Evolutionary conservation across 2,329 filamentous ascomycete species (phyloP), one percentile per base, ranked within the genome.

Genomic region (Fusarium papillatum): DNA sequence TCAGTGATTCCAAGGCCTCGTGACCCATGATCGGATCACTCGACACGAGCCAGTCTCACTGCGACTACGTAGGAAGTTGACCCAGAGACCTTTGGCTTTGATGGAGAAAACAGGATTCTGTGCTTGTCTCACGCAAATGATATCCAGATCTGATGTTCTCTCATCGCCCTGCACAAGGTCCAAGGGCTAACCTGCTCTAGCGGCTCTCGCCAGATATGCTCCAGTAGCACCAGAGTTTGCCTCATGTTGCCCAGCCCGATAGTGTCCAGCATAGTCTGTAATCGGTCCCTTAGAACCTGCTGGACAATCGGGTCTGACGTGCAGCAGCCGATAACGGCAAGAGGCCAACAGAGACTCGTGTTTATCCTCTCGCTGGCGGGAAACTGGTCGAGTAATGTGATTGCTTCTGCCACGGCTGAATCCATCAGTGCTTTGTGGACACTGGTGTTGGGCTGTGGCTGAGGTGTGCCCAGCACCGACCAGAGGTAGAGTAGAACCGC

Each of bases 221-320:
- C 84, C 8, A 88, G 75, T 0, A 88, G 68, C 4, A 83, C 79
- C 14, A 86, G 68, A 0, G 86, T 87, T 63, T 86, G 81, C 9
- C 83, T 81, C 81, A 88, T 87, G 62, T 88, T 88, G 0, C 86
- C 86, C 5, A 88, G 75, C 0, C 86, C 86, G 53, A 87, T 86
- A 0, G 79, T 79, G 14, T 78, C 70, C 19, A 83, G 70, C 82
- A 85, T 85, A 2, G 75, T 77, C 36, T 81, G 78, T 4, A 86
- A 67, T 2, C 86, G 79, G 8, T 71, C 69, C 5, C 82, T 79
- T 9, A 88, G 69, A 1, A 84, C 77, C 9, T 83, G 80, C 2
- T 84, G 84, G 6, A 86, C 83, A 4, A 81, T 78, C 0, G 78
- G 78, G 43, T 85, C 80, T 0, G 76, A 74, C 0, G 83, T 81